A percentile compares a stretch with the other conserved stretches of the same genome.
phyloP scores from a whole-genome alignment of 2,329 filamentous ascomycete species.

The Aspergillus ibericus region DNA sequence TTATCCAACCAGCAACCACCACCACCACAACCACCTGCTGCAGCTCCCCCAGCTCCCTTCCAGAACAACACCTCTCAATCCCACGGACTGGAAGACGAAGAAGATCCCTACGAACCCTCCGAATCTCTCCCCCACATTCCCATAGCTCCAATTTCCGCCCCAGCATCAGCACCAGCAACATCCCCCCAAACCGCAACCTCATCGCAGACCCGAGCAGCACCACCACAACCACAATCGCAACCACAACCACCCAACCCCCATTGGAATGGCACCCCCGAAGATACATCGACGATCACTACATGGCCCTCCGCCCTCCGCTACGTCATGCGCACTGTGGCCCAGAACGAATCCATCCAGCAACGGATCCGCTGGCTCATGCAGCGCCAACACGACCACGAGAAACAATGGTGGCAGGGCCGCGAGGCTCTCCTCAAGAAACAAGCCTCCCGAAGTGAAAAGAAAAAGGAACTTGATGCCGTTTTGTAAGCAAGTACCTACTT shows the following conservation, averaged over 20 bases:
- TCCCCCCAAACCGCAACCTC: not conserved
- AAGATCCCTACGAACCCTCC: constrained; percentile 1
- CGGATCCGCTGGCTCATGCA: constrained; percentile 59
- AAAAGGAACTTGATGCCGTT: constrained; percentile 56
- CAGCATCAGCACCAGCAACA: not conserved
- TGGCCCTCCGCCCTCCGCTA: constrained; percentile 54
- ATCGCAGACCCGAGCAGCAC: not conserved
- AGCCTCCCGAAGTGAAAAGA: constrained; percentile 51
- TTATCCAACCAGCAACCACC: constrained; percentile 26
- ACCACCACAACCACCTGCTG: not conserved
- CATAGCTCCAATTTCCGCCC: not conserved
- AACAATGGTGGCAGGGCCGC: constrained; percentile 59
- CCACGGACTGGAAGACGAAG: not conserved
- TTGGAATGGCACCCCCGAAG: constrained; percentile 15
- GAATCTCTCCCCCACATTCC: not conserved
- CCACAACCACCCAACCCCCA: constrained; percentile 11
- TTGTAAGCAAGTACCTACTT: constrained; percentile 43
- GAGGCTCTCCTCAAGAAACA: constrained; percentile 55
- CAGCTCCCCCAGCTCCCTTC: not conserved
- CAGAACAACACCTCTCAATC: not conserved
- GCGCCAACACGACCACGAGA: constrained; percentile 63
- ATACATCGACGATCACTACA: constrained; percentile 51
- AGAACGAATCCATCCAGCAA: constrained; percentile 46
- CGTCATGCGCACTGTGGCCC: constrained; percentile 51
- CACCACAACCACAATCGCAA: constrained; percentile 12